phyloP scores from a whole-genome alignment of 2,329 filamentous ascomycete genomes.

The Trichoderma pleuroti region DNA sequence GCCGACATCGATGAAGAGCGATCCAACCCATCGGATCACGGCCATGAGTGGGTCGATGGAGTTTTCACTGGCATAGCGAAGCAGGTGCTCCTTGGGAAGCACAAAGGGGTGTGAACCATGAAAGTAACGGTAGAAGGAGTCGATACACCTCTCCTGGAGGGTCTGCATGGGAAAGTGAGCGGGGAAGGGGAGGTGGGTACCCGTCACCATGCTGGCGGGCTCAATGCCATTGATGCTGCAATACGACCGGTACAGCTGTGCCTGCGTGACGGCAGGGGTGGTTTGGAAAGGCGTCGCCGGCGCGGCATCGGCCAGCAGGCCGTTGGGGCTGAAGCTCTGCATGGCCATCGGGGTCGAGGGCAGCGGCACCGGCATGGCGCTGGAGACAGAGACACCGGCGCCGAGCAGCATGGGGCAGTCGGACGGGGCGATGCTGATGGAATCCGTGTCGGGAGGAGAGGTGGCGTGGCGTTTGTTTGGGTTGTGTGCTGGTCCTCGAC shows the following conservation, averaged over 20 bases:
- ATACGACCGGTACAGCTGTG: slow-evolving; percentile 41
- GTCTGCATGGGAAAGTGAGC: slow-evolving; percentile 29
- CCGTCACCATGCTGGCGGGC: slow-evolving; percentile 20
- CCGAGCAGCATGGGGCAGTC: slow-evolving; percentile 41
- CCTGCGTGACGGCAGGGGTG: slow-evolving; percentile 23
- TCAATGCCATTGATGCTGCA: slow-evolving; percentile 28
- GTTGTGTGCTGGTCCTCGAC: slow-evolving; percentile 39
- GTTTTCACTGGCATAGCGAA: slow-evolving; percentile 47
- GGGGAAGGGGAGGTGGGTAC: slow-evolving; percentile 19
- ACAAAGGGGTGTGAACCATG: slow-evolving; percentile 56
- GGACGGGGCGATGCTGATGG: slow-evolving; percentile 20
- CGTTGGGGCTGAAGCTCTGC: slow-evolving; percentile 17
- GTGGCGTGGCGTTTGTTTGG: slow-evolving; percentile 50
- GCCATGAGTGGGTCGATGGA: slow-evolving; percentile 49
- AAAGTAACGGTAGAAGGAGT: slow-evolving; percentile 58
- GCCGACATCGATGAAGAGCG: slow-evolving; percentile 50
- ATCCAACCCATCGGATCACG: slow-evolving; percentile 55
- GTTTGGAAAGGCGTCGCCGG: slow-evolving; percentile 25
- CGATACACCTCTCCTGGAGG: slow-evolving; percentile 51
- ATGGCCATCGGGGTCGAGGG: slow-evolving; percentile 9
- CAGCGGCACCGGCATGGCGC: slow-evolving; percentile 6
- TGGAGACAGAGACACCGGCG: slow-evolving; percentile 23
- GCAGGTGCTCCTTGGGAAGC: slow-evolving; percentile 50
- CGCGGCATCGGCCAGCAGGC: slow-evolving; percentile 17
- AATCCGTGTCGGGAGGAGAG: slow-evolving; percentile 31